Evolutionary conservation across 208 protist genomes (phyloP).

Genomic region (Endotrypanum monterogeii): DNA sequence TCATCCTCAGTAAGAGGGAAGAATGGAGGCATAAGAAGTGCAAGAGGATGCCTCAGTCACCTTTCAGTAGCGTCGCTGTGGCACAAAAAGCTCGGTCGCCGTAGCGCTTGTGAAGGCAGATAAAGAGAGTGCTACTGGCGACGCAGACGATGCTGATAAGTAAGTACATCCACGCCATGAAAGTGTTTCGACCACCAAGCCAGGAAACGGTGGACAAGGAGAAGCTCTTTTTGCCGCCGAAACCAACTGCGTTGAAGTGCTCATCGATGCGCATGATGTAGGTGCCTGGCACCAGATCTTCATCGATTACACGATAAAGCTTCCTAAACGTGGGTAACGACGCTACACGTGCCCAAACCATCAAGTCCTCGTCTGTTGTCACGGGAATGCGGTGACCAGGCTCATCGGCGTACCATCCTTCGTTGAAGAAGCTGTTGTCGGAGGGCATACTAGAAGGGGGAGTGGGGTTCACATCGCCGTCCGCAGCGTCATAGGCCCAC

Average conservation of each 20-base stretch:
- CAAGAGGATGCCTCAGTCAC: slow-evolving; percentile 12
- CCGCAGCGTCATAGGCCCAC: slow-evolving; percentile 32
- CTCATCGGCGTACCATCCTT: slow-evolving; percentile 89
- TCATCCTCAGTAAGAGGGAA: not conserved
- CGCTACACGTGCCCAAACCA: slow-evolving; percentile 98
- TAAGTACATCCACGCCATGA: slow-evolving; percentile 94
- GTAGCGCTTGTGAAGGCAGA: slow-evolving; percentile 46
- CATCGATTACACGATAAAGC: slow-evolving; percentile 94
- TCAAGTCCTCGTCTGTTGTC: slow-evolving; percentile 96
- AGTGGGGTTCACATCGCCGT: slow-evolving; percentile 13
- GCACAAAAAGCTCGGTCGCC: slow-evolving; percentile 42
- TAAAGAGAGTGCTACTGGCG: slow-evolving; percentile 65
- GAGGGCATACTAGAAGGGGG: slow-evolving; percentile 29
- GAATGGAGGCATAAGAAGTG: not conserved
- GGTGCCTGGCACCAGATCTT: slow-evolving; percentile 74
- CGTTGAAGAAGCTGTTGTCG: slow-evolving; percentile 74
- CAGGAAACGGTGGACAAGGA: slow-evolving; percentile 93
- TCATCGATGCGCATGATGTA: slow-evolving; percentile 93
- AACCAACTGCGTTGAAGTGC: slow-evolving; percentile 89
- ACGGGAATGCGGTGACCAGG: slow-evolving; percentile 81
- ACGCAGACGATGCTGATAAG: slow-evolving; percentile 88
- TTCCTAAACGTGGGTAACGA: slow-evolving; percentile 97
- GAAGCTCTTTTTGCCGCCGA: slow-evolving; percentile 95
- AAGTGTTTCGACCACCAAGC: slow-evolving; percentile 96
- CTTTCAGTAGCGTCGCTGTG: slow-evolving; percentile 41